These are phyloP conservation scores for Colletotrichum australisinense DNA, from an alignment of 2,329 filamentous ascomycete genomes.

Conservation along the genomic window DNA sequence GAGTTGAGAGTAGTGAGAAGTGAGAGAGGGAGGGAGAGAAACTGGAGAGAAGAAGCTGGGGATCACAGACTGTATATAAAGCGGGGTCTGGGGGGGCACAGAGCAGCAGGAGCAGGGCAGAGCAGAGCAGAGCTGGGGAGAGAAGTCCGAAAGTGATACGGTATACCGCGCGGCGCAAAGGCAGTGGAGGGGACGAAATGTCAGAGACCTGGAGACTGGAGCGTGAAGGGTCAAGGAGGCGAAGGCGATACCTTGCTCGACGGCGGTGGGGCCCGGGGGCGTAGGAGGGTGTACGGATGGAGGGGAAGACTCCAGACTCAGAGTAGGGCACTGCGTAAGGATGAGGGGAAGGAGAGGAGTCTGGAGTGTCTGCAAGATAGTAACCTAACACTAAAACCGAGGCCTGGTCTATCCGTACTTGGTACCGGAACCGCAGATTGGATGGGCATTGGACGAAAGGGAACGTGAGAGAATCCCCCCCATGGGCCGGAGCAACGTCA, in stretches of 20 bases:
- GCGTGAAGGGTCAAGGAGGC: neutral
- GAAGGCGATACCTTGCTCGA: neutral
- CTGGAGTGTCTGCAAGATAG: neutral
- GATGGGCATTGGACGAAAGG: neutral
- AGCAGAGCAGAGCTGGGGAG: slow-evolving; percentile 1
- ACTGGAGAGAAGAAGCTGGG: neutral
- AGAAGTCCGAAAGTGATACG: slow-evolving; percentile 22
- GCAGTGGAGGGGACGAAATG: slow-evolving; percentile 22
- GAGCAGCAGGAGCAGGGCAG: slow-evolving; percentile 4
- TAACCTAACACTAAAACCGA: neutral
- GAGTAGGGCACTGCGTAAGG: neutral
- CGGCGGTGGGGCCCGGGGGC: neutral
- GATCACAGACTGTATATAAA: slow-evolving; percentile 35
- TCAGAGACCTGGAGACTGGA: slow-evolving; percentile 8
- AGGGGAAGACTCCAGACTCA: neutral
- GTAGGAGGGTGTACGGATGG: slow-evolving; percentile 16
- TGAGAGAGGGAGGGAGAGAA: neutral
- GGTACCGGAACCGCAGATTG: neutral
- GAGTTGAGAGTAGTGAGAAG: slow-evolving; percentile 17
- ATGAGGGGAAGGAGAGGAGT: no score
- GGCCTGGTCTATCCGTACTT: slow-evolving; percentile 3
- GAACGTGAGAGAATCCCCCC: neutral
- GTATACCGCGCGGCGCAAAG: slow-evolving; percentile 3
- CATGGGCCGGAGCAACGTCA: slow-evolving; percentile 20
- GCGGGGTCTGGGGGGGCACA: slow-evolving; percentile 28